Base-by-base conservation (phyloP, 108 stramenopile genomes). In the Parietichytrium sp. region DNA sequence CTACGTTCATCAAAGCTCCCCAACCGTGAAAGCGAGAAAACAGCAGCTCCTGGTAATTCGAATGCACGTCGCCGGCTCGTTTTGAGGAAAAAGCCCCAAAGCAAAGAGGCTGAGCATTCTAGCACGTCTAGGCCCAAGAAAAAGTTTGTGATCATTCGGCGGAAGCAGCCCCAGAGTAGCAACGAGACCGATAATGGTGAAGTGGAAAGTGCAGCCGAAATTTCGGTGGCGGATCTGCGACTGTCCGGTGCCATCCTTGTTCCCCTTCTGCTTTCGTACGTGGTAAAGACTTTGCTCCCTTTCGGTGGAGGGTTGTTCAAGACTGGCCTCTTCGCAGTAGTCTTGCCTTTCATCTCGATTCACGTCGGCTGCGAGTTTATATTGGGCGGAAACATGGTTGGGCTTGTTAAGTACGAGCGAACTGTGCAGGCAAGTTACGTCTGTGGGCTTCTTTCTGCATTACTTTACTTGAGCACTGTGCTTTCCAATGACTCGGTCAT, bases 201-300 rank as follows among this genome's bases (percentile, higher is more conserved):
- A n/a, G n/a, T n/a, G n/a, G n/a, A n/a, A n/a, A n/a, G n/a, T n/a
- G n/a, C n/a, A n/a, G n/a, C n/a, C n/a, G n/a, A n/a, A n/a, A n/a
- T n/a, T n/a, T n/a, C n/a, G n/a, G n/a, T n/a, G n/a, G 61, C 38
- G 13, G 61, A 72, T 27, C 61, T 72, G 4, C 61, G 61, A 6
- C 61, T 72, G n/a, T 72, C 61, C 20, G 61, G 61, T 16, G 61
- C 38, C 10, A 36, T 72, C 42, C 61, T 72, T 1, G 16, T 72
- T 8, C 61, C 61, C 61, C 29, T 42, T 16, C 10, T 38, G 20
- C 20, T 72, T 38, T 16, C 61, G 29, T 72, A 33, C 42, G 33
- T 6, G 20, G 61, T 72, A 31, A 1, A 33, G 6, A 18, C 61
- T n/a, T 10, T 45, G 38, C 23, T 72, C 10, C 61, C 61, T 42